Evolutionary conservation across 2,329 filamentous ascomycete genomes (phyloP), one percentile per base, ranked within the genome.

Genomic region (Davidsoniella eucalypti): DNA sequence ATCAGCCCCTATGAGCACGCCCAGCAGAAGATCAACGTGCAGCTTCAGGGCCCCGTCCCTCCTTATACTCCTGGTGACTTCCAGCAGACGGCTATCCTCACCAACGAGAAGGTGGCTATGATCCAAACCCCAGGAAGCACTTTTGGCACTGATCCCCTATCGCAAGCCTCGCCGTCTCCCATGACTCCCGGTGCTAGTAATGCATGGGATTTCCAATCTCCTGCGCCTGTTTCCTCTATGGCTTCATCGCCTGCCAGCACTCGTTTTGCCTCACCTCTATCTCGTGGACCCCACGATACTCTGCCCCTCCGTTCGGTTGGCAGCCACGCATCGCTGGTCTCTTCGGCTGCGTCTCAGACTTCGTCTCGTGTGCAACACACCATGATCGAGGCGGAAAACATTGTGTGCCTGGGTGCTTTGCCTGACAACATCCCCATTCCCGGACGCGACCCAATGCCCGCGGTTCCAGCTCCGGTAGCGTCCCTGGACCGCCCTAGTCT

Each of bases 361-460:
- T 59, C 62, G 12, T 55, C 65, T 1, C 59, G 60, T 12, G 61
- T 67, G 40, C 72, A 75, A 50, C 65, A 67, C 36, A 67, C 68
- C 0, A 68, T 69, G 1, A 76, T 79, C 50, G 70, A 75, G 54
- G 64, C 72, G 1, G 66, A 67, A 3, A 67, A 69, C 16, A 67
- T 78, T 2, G 63, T 78, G 0, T 78, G 72, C 51, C 63, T 77
- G 0, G 76, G 76, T 0, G 69, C 70, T 5, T 57, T 79, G 4
- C 75, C 75, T 0, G 67, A 68, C 39, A 70, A 71, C 49, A 57
- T 75, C 3, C 58, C 59, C 10, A 54, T 62, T 2, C 56, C 61
- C 1, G 29, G 49, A 18, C 41, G 49, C 14, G 42, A 50, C 33
- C 33, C 10, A 16, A 40, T 14, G 45, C 46, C 39, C 41, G 43